Evolutionary conservation across 2,329 filamentous ascomycete species (phyloP), one percentile per base, ranked within the genome.

Genomic region (Dothistroma septosporum): DNA sequence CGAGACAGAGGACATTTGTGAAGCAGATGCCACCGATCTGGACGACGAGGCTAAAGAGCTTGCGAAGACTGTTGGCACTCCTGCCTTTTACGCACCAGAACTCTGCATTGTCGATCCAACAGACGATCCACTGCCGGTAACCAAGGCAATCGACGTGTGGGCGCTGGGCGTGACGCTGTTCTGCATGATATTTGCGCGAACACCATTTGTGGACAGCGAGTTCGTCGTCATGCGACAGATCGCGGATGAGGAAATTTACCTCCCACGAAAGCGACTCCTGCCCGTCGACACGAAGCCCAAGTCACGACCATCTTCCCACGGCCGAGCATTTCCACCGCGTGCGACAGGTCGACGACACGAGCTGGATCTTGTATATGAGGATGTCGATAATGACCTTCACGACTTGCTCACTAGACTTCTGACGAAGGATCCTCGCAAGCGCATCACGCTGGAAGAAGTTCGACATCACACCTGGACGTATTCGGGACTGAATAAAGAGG

Each of bases 51-150:
- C 96, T 64, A 86, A 96, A 62, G 94, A 97, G 74, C 81, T 99
- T n/a, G 93, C 94, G 62, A 97, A 97, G 80, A 97, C 94, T 1
- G 94, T 97, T 6, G 94, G 94, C 56, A 99, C 94, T 0, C 94
- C 94, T 6, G 94, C 93, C 1, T 99, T 99, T 77, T 99, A 97
- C 72, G 94, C 94, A 1, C 94, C 94, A 4, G 94, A 99, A 75
- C 82, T 99, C 41, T 99, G 94, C 77, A 94, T 92, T 73, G 95
- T 91, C 1, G 92, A 94, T 64, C 76, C 87, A 24, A 87, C 82
- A 64, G 69, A 75, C 76, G 68, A 86, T 83, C 71, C 89, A 83
- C 70, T 91, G 83, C 66, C 93, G 83, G 77, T 99, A 46, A 96
- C 92, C 4, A 91, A 91, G 69, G 91, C 95, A 69, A 96, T 99